Evolutionary conservation across 225 moss, liverwort and hornwort species (phyloP), one percentile per base, ranked within the genome.

Genomic region (Thuidium tamariscinum): DNA sequence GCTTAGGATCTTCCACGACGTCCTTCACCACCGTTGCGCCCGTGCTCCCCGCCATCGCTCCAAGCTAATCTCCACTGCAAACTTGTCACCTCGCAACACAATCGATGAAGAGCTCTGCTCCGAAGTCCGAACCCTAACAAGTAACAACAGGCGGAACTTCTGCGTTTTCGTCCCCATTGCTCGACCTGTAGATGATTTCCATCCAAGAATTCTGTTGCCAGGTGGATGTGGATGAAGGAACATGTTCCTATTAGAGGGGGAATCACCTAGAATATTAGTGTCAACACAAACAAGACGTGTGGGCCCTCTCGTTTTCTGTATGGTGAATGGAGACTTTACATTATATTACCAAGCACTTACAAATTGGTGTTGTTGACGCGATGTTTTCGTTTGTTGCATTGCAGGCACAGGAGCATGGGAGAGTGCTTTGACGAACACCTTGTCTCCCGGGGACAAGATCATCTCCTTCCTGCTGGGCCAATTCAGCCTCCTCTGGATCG

Each of bases 371-470:
- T 34, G n/a, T n/a, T 75, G 75, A 75, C 41, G 41, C 39, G 46
- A 3, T 63, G 27, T 71, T 23, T 39, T 59, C 8, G 59, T 16
- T 34, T 23, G 59, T 12, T 32, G 34, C 57, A 17, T 83, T 29
- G 63, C 63, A 97, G 97, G 97, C 46, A 97, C 97, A 8, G 97
- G 97, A 89, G 96, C 96, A 37, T 97, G 97, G 97, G 97, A 97
- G 88, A 96, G 97, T 82, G 97, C 97, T 26, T 82, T 97, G 85
- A 96, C 97, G 72, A 98, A 98, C 85, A 96, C 96, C 32, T 91
- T 98, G 42, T 98, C 97, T 2, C 97, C 97, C 3, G 95, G 97
- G 22, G 97, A 98, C 88, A 98, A 95, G 62, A 92, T 98, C 36
- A 92, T 98, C 62, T 95, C 97, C 42, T 98, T 95, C 87, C 83